A percentile compares a stretch with the other conserved stretches of the same genome.
phyloP scores from a whole-genome alignment of 2,329 filamentous ascomycete species.

The Scedosporium boydii region DNA sequence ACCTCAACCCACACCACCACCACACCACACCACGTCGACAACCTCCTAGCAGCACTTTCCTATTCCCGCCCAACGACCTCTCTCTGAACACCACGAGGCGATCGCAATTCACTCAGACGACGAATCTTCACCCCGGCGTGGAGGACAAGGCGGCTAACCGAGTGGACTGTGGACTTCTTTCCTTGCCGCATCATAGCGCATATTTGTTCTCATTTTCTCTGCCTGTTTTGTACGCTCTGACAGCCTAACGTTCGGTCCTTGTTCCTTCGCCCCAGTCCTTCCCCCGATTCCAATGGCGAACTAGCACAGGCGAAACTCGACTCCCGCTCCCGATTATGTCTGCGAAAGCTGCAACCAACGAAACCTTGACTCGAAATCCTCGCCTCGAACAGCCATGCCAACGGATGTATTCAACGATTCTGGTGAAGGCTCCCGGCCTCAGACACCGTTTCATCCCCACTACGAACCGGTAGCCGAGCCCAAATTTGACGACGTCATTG shows the following conservation, averaged over 20 bases:
- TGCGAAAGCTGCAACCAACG: neutral
- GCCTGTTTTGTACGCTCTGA: too few relatives aligned
- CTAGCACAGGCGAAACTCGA: neutral
- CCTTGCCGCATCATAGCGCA: neutral
- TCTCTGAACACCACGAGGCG: neutral
- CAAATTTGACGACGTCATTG: neutral
- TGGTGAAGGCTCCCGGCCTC: neutral
- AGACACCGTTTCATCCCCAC: neutral
- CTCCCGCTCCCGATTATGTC: neutral
- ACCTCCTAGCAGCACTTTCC: too few relatives aligned
- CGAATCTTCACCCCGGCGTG: neutral
- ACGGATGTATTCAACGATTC: neutral
- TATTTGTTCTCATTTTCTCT: neutral
- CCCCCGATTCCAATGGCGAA: neutral
- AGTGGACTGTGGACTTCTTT: neutral
- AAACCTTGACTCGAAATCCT: neutral
- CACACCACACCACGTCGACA: neutral
- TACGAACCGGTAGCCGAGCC: neutral
- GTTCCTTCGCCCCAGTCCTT: too few relatives aligned
- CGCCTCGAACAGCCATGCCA: neutral
- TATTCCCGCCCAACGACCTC: neutral
- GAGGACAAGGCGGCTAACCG: neutral
- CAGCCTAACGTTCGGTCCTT: neutral
- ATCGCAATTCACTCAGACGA: neutral
- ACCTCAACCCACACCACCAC: neutral